Evolutionary conservation across 2,329 filamentous ascomycete genomes (phyloP), one percentile per base, ranked within the genome.

Genomic region (Cercospora sesami): DNA sequence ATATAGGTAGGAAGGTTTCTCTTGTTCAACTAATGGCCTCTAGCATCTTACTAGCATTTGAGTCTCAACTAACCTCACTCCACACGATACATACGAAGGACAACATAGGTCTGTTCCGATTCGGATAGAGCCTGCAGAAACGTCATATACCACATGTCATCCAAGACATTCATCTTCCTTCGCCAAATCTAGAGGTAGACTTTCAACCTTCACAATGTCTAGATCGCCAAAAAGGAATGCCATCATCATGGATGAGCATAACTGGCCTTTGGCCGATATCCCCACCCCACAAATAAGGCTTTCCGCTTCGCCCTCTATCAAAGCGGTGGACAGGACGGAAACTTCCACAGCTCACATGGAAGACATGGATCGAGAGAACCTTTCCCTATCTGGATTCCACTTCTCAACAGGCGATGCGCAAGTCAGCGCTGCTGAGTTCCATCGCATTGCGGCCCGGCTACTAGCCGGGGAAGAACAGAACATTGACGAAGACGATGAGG

Each of bases 381-480:
- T 58, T 57, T 64, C 69, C 18, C 65, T 73, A 33, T 67, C 71
- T 45, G 70, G 71, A 6, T 72, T 73, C 31, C 72, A 72, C 55
- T 73, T 73, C 64, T 71, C 72, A 7, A 72, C 71, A 21, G 69
- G 61, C 4, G 69, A 73, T 55, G 64, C 66, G 26, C 59, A 64
- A n/a, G 69, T 70, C 18, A 68, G 72, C 45, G 63, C 68, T 3
- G 66, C 66, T n/a, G 70, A 73, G 55, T 73, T 73, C 59, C 72
- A 73, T 45, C 71, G 70, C 33, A 63, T 71, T 18, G 72, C 72
- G 28, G 72, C 71, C 21, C 70, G 70, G 31, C 68, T 73, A 6
- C 64, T 73, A 0, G 69, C 70, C 8, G 72, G 72, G 10, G 68
- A 72, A 26, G 62, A 68, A 39, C 68, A 65, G n/a, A 42, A 42